Conservation (phyloP, 441 rosid species). For the Erodium texanum region DNA sequence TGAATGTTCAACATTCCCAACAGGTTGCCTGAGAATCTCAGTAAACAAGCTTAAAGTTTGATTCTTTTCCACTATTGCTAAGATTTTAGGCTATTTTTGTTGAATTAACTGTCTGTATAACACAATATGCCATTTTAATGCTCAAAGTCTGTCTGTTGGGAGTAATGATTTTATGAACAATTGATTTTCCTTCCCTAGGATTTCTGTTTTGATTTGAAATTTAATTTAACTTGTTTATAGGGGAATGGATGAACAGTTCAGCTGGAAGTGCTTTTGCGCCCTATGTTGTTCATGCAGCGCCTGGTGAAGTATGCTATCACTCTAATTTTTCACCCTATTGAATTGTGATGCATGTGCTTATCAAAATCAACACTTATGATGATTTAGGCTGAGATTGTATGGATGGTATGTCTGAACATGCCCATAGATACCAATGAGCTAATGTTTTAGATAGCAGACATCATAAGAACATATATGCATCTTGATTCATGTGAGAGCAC, state of each 20-base stretch:
- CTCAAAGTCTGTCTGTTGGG: too few species aligned
- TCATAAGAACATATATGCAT: background rate
- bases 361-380: background rate
- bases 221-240: conserved; percentile 23
- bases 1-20: background rate
- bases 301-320: conserved; percentile 62
- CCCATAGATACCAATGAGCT: background rate
- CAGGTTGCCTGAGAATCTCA: background rate
- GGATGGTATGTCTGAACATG: background rate
- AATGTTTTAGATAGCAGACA: background rate
- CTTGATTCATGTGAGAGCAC: background rate
- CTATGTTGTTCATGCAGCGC: conserved; percentile 69
- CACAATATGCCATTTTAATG: too few species aligned
- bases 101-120: too few species aligned
- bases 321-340: conserved; percentile 2
- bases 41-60: background rate
- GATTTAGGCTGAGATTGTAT: background rate
- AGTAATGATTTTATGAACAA: too few species aligned
- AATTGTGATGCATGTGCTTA: background rate
- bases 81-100: background rate
- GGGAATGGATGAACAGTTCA: conserved; percentile 98
- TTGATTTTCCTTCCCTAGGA: background rate
- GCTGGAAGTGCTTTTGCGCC: conserved; percentile 97
- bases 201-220: background rate
- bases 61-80: background rate